Evolutionary conservation across 106 monocot species (phyloP), one percentile per base, ranked within the genome.

Genomic region (Iris macrosiphon): DNA sequence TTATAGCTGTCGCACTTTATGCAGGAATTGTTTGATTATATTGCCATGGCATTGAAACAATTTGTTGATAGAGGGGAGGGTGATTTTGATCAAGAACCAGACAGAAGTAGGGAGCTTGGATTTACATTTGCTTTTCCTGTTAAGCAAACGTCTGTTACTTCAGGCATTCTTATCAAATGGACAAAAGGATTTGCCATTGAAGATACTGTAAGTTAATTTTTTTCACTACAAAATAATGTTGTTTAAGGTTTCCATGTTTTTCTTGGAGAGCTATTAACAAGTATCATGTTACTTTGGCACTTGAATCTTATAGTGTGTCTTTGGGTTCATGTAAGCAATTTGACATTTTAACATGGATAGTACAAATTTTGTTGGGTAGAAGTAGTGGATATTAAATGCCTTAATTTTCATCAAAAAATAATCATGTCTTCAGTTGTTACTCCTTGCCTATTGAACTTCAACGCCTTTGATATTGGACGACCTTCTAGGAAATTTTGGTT

Each of bases 71-170:
- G 23, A 53, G 64, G 65, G 17, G 60, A 49, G 5, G 61, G 45
- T 53, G 66, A 56, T 2, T 63, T 51, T 54, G 55, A 28, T n/a
- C 7, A 63, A 35, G 41, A 26, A 9, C 3, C 47, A 55, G 70
- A 62, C n/a, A 64, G 41, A 51, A 71, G 53, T 49, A 77, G 65
- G 61, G 67, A 72, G n/a, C 55, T 93, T 54, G 93, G 83, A 41
- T 87, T 93, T 66, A 83, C 87, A 40, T 83, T 87, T 71, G 74
- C 93, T 52, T 93, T 93, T 61, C 93, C 87, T 45, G 40, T 83
- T 44, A 77, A 58, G 67, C 93, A 93, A 70, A 55, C 8, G 28
- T 87, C 93, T 16, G 55, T 78, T 64, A 83, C 87, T 44, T 83
- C 93, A 19, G 93, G 93, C 17, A 32, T 49, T 47, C 77, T 93